Evolutionary conservation across 345 rosid species (phyloP).

Genomic region (Mangifera indica): DNA sequence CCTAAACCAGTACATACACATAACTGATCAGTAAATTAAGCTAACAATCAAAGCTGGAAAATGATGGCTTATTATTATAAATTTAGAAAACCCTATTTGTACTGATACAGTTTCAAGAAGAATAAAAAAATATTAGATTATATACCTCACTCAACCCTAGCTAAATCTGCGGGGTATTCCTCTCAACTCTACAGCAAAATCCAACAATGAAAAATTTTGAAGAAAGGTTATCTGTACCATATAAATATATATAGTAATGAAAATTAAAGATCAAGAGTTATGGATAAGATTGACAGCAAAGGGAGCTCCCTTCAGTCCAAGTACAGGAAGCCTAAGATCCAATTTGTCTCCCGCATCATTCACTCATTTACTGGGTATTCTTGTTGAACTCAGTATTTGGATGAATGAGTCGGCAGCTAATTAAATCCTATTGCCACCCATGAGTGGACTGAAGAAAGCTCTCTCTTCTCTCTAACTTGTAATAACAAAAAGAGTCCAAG

Average conservation of each 20-base stretch:
- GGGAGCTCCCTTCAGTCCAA: constrained; percentile 99
- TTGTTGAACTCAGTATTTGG: constrained; percentile 63
- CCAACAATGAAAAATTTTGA: not conserved
- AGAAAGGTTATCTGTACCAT: not conserved
- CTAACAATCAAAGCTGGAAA: not conserved
- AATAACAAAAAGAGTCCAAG: too few species aligned
- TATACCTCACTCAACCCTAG: not conserved
- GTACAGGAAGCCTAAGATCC: constrained; percentile 61
- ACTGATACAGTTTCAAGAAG: not conserved
- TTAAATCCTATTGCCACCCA: constrained; percentile 66
- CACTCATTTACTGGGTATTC: constrained; percentile 73
- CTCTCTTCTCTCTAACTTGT: constrained; percentile 28
- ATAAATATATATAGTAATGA: not conserved
- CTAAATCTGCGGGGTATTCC: not conserved
- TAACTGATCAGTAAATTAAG: not conserved
- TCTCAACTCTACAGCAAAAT: not conserved
- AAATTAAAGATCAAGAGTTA: not conserved
- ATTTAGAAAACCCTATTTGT: not conserved
- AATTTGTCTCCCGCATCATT: constrained; percentile 97
- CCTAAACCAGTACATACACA: not conserved
- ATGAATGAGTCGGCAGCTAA: constrained; percentile 99
- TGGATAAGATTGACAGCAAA: constrained; percentile 12
- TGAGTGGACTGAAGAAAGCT: constrained; percentile 98
- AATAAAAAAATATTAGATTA: not conserved
- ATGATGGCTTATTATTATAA: too few species aligned